Conservation (phyloP, 805 yeast species). For the Starmerella cellae region DNA sequence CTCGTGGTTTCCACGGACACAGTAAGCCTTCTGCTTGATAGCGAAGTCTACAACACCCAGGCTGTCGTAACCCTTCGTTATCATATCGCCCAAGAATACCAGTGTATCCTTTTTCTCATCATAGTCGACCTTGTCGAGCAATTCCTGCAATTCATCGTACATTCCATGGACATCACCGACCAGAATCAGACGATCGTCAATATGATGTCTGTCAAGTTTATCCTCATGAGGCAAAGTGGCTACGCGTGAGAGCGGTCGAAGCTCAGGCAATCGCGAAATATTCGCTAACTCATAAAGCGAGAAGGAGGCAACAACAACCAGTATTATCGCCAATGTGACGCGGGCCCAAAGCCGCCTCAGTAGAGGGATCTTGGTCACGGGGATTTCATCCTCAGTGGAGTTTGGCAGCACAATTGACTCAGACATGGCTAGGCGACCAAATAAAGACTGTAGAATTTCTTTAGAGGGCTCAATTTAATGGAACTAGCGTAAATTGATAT, state of each 20-base stretch:
- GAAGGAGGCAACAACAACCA: background rate
- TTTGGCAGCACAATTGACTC: background rate
- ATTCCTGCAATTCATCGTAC: slow-evolving; percentile 38
- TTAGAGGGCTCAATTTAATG: too few species aligned
- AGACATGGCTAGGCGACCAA: background rate
- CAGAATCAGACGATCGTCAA: slow-evolving; percentile 39
- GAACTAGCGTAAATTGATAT: too few species aligned
- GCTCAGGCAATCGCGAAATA: slow-evolving; percentile 7
- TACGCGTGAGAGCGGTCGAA: slow-evolving; percentile 20
- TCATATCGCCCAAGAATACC: slow-evolving; percentile 69
- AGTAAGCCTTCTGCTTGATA: slow-evolving; percentile 44
- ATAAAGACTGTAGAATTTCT: too few species aligned
- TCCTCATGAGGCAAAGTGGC: slow-evolving; percentile 15
- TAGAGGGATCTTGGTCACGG: background rate
- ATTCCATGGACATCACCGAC: slow-evolving; percentile 89
- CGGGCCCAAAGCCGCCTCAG: background rate
- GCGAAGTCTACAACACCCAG: slow-evolving; percentile 54
- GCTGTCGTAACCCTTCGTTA: slow-evolving; percentile 73
- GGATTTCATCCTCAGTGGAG: background rate
- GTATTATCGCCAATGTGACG: background rate
- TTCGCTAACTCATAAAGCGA: slow-evolving; percentile 1
- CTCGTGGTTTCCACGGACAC: slow-evolving; percentile 87
- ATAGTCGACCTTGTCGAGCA: slow-evolving; percentile 40
- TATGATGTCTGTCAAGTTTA: slow-evolving; percentile 11
- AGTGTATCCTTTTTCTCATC: slow-evolving; percentile 38